Percentiles rank a stretch among this genome's conserved stretches.
phyloP scores from a whole-genome alignment of 2,329 filamentous ascomycete species.

The Colletotrichum sp. region DNA sequence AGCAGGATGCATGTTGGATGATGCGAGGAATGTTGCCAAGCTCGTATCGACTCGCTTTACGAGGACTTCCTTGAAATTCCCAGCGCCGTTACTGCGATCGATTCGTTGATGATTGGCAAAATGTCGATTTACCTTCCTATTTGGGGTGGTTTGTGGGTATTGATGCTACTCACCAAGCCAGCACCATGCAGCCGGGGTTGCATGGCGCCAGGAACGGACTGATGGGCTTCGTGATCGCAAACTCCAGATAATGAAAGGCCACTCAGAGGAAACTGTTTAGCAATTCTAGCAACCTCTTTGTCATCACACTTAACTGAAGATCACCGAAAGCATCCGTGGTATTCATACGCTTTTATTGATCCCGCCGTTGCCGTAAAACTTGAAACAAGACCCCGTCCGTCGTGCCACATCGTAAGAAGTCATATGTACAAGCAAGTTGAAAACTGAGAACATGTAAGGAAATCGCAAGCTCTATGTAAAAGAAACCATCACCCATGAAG shows the following conservation, averaged over 20 bases:
- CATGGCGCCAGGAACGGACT: background rate
- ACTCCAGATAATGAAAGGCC: background rate
- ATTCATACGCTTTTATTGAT: background rate
- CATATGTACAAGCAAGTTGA: background rate
- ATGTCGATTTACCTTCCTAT: background rate
- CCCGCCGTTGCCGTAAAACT: accelerated
- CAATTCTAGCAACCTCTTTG: accelerated
- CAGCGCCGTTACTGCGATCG: background rate
- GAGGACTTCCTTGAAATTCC: background rate
- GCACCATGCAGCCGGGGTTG: background rate
- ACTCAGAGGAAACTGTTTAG: background rate
- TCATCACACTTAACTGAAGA: background rate
- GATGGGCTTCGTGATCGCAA: background rate
- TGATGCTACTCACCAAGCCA: background rate
- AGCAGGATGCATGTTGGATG: background rate
- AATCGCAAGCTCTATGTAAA: background rate
- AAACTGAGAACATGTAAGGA: background rate
- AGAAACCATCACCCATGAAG: background rate
- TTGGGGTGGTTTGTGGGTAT: background rate
- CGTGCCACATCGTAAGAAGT: background rate
- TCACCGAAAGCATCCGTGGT: background rate
- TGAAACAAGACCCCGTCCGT: background rate
- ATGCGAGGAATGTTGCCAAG: background rate
- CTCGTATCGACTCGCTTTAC: background rate
- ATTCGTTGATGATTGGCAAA: background rate